Evolutionary conservation across 345 rosid genomes (phyloP).

Genomic region (Citrus sp.): DNA sequence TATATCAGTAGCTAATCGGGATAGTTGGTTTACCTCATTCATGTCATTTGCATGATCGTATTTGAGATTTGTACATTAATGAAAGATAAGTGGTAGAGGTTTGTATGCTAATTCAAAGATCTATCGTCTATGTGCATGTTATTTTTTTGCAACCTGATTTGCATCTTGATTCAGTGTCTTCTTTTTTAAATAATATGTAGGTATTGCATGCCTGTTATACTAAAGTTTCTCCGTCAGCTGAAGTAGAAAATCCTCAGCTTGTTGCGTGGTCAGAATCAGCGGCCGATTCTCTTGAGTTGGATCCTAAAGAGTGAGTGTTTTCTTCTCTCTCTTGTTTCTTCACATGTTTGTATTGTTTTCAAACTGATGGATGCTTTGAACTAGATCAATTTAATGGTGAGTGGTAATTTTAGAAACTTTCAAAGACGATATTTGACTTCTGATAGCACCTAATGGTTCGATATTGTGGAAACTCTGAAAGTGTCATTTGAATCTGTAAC

Average conservation of each 20-base stretch:
- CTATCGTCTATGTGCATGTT: neutral
- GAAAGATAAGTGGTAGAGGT: neutral
- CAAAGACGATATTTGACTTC: neutral
- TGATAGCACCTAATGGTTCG: neutral
- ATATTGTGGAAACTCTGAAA: neutral
- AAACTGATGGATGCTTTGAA: neutral
- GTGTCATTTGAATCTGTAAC: neutral
- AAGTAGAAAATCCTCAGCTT: slow-evolving; percentile 86
- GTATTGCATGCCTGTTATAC: slow-evolving; percentile 88
- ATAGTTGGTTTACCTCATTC: neutral
- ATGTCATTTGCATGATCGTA: neutral
- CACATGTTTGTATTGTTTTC: neutral
- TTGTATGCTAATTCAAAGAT: neutral
- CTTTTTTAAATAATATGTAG: slow-evolving; percentile 27
- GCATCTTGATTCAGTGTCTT: neutral
- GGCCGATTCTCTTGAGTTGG: slow-evolving; percentile 74
- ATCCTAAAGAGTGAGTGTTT: slow-evolving; percentile 77
- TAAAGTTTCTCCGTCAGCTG: slow-evolving; percentile 81
- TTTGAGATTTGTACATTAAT: neutral
- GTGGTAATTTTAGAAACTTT: neutral
- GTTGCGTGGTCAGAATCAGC: slow-evolving; percentile 95
- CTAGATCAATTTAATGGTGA: neutral
- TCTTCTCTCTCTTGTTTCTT: neutral
- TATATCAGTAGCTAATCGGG: neutral
- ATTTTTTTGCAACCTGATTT: neutral